phyloP scores from a whole-genome alignment of 108 stramenopile genomes.

The Discostella pseudostelligera region DNA sequence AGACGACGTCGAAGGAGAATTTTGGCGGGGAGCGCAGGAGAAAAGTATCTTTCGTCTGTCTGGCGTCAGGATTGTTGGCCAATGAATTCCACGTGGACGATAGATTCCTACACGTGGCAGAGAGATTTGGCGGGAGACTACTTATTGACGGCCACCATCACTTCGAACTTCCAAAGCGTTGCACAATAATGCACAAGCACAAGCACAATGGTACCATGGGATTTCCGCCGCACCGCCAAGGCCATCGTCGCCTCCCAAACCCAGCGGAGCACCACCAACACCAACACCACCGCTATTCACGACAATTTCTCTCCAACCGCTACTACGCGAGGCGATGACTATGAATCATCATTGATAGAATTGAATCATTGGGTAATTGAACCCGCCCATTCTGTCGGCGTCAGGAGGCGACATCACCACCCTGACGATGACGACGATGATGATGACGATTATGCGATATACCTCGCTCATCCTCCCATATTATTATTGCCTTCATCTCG shows the following conservation, averaged over 20 bases:
- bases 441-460: not conserved
- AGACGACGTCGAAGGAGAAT: no score
- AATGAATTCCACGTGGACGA: no score
- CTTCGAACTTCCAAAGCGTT: no score
- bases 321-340: not conserved
- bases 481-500: not conserved
- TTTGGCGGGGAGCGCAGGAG: no score
- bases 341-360: conserved; percentile 3
- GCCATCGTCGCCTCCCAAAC: not conserved
- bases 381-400: not conserved
- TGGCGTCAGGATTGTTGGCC: no score
- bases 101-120: no score
- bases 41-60: no score
- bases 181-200: no score
- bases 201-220: not conserved
- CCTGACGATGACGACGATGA: not conserved
- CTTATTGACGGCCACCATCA: no score
- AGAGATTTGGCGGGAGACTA: no score
- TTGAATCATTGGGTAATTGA: conserved; percentile 4
- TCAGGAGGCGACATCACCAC: not conserved
- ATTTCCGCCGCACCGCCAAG: not conserved
- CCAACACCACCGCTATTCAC: not conserved
- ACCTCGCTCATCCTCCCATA: conserved; percentile 1
- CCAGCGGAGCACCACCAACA: not conserved
- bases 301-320: not conserved